Percentiles rank a stretch among this genome's conserved stretches.
These are phyloP conservation scores for Colletotrichum phormii DNA, from an alignment of 2,329 filamentous ascomycete genomes.

Conservation along the genomic window DNA sequence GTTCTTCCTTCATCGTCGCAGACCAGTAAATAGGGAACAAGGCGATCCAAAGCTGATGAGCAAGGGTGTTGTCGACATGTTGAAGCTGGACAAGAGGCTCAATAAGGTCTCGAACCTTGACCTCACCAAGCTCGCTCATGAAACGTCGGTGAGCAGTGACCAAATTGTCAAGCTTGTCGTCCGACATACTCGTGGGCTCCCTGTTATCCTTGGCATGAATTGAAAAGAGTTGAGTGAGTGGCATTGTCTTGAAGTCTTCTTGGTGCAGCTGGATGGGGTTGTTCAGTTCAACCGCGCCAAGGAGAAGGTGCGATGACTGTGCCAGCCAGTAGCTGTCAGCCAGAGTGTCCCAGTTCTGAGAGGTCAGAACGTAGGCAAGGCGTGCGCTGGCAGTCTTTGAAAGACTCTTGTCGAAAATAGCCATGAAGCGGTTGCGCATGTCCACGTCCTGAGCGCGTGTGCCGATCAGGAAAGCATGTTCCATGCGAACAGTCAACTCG, in stretches of 20 bases:
- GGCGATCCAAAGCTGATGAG: slow-evolving; percentile 90
- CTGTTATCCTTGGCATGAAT: slow-evolving; percentile 78
- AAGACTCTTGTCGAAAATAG: slow-evolving; percentile 93
- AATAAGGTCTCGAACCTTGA: slow-evolving; percentile 88
- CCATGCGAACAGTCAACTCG: slow-evolving; percentile 95
- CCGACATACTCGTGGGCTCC: slow-evolving; percentile 76
- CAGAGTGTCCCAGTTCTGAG: slow-evolving; percentile 97
- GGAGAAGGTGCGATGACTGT: slow-evolving; percentile 91
- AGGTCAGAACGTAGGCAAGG: slow-evolving; percentile 87
- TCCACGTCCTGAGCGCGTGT: slow-evolving; percentile 93
- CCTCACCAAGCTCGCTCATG: slow-evolving; percentile 82
- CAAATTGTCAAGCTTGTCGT: slow-evolving; percentile 85
- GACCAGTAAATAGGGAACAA: slow-evolving; percentile 97
- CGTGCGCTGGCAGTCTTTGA: slow-evolving; percentile 92
- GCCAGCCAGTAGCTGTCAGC: slow-evolving; percentile 96
- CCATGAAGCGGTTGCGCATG: slow-evolving; percentile 97
- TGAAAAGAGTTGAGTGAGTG: slow-evolving; percentile 78
- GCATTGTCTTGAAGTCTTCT: slow-evolving; percentile 85
- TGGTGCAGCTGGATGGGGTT: slow-evolving; percentile 80
- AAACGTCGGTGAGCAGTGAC: slow-evolving; percentile 86
- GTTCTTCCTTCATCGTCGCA: slow-evolving; percentile 86
- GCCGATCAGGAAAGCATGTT: slow-evolving; percentile 97
- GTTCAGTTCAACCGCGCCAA: slow-evolving; percentile 91
- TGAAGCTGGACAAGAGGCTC: slow-evolving; percentile 93
- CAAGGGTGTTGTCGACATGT: slow-evolving; percentile 84